Percentiles rank a stretch among this genome's conserved stretches.
Evolutionary conservation across 345 rosid genomes (phyloP).

Genomic region (Rhizophora mangle): DNA sequence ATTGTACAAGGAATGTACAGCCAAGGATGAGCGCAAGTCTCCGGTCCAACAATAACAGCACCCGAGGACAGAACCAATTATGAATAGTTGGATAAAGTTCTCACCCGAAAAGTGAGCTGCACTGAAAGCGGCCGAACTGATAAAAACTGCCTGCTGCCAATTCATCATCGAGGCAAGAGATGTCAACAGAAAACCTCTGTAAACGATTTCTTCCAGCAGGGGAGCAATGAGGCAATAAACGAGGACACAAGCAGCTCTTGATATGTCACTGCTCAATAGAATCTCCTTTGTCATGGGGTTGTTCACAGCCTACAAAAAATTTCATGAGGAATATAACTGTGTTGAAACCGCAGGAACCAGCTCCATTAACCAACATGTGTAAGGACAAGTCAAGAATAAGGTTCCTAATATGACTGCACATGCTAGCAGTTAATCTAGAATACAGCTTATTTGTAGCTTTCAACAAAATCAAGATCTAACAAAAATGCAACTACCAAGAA

Average conservation of each 20-base stretch:
- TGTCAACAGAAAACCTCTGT: slow-evolving; percentile 72
- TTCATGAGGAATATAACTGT: not conserved
- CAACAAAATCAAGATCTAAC: no score
- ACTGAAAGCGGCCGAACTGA: slow-evolving; percentile 68
- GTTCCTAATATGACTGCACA: no score
- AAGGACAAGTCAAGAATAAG: not conserved
- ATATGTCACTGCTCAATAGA: slow-evolving; percentile 42
- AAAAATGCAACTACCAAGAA: no score
- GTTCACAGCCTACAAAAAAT: slow-evolving; percentile 43
- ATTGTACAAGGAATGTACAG: slow-evolving; percentile 72
- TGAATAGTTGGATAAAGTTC: slow-evolving; percentile 55
- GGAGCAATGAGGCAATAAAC: slow-evolving; percentile 69
- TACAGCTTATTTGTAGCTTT: no score
- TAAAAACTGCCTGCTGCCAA: slow-evolving; percentile 53
- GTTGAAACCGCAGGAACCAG: not conserved
- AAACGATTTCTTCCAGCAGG: slow-evolving; percentile 65
- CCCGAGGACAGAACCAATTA: slow-evolving; percentile 68
- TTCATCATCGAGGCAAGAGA: slow-evolving; percentile 55
- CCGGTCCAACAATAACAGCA: slow-evolving; percentile 76
- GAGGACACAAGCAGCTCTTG: slow-evolving; percentile 48
- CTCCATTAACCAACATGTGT: not conserved
- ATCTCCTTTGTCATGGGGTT: slow-evolving; percentile 55
- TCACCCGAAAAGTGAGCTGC: slow-evolving; percentile 76
- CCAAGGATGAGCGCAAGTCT: slow-evolving; percentile 54
- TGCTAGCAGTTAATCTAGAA: no score